phyloP scores from a whole-genome alignment of 192 early-diverging fungal genomes.

The Umbelopsis vinacea region DNA sequence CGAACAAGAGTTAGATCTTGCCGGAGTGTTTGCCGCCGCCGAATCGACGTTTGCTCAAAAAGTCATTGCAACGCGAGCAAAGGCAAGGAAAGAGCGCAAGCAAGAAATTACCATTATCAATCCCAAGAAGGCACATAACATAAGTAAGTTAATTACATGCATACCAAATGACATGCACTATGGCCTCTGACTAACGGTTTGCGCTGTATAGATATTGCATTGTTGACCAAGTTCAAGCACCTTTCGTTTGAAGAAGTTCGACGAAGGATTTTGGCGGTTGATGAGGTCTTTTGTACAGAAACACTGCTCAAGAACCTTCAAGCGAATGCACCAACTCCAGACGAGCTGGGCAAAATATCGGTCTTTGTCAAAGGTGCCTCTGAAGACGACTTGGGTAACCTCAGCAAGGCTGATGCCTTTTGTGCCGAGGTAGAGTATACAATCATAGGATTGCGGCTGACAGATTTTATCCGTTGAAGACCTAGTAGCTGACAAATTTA shows the following conservation, averaged over 20 bases:
- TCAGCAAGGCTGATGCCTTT: slow-evolving; percentile 75
- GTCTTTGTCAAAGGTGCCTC: slow-evolving; percentile 67
- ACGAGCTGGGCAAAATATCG: slow-evolving; percentile 74
- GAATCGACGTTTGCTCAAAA: slow-evolving; percentile 41
- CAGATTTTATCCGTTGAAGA: too few relatives aligned
- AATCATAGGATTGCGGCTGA: too few relatives aligned
- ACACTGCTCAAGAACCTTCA: slow-evolving; percentile 71
- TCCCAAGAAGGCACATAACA: slow-evolving; percentile 70
- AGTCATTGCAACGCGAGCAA: slow-evolving; percentile 25
- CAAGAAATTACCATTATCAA: slow-evolving; percentile 77
- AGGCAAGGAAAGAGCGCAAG: slow-evolving; percentile 51
- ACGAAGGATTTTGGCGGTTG: slow-evolving; percentile 67
- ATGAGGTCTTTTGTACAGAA: slow-evolving; percentile 66
- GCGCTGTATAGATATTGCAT: slow-evolving; percentile 29
- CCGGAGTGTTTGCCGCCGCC: slow-evolving; percentile 36
- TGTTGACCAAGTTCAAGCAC: slow-evolving; percentile 61
- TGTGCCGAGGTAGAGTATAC: slow-evolving; percentile 57
- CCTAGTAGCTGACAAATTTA: too few relatives aligned
- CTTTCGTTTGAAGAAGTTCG: slow-evolving; percentile 72
- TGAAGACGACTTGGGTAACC: slow-evolving; percentile 59
- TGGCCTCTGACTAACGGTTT: neutral
- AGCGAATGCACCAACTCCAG: slow-evolving; percentile 68
- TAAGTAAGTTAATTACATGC: slow-evolving; percentile 35
- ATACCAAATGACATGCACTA: too few relatives aligned
- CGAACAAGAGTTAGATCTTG: slow-evolving; percentile 26